Evolutionary conservation across 225 moss, liverwort and hornwort species (phyloP).

Genomic region (Thuidium tamariscinum): DNA sequence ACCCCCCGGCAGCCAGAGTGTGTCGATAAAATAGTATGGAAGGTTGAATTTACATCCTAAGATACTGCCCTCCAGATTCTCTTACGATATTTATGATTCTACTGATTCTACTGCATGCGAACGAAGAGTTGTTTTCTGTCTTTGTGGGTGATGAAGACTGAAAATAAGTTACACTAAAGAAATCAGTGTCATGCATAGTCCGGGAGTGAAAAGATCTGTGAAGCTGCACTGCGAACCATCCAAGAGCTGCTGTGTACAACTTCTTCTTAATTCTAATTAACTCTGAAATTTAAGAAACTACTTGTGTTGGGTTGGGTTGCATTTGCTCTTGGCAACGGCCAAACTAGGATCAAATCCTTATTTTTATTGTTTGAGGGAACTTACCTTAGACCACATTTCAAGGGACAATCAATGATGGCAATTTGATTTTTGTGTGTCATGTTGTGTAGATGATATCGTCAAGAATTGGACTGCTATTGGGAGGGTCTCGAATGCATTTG

Average conservation of each 20-base stretch:
- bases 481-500: constrained; percentile 12
- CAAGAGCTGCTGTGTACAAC: no score
- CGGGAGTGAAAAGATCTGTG: not conserved
- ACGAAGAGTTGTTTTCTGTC: no score
- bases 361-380: not conserved
- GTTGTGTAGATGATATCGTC: not conserved
- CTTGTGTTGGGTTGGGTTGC: not conserved
- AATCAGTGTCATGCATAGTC: not conserved
- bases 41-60: not conserved
- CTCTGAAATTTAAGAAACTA: not conserved
- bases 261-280: not conserved
- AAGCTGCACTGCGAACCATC: not conserved
- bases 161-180: no score
- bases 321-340: not conserved
- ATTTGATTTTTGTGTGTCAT: not conserved
- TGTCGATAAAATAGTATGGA: not conserved
- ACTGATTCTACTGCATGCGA: not conserved
- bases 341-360: not conserved
- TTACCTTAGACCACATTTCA: not conserved
- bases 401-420: not conserved
- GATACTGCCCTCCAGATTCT: not conserved
- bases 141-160: not conserved
- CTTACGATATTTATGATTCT: not conserved
- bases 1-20: not conserved
- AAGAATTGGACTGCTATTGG: not conserved